Evolutionary conservation across 1,284 basidiomycete genomes (phyloP).

Genomic region (Naganishia sp.): DNA sequence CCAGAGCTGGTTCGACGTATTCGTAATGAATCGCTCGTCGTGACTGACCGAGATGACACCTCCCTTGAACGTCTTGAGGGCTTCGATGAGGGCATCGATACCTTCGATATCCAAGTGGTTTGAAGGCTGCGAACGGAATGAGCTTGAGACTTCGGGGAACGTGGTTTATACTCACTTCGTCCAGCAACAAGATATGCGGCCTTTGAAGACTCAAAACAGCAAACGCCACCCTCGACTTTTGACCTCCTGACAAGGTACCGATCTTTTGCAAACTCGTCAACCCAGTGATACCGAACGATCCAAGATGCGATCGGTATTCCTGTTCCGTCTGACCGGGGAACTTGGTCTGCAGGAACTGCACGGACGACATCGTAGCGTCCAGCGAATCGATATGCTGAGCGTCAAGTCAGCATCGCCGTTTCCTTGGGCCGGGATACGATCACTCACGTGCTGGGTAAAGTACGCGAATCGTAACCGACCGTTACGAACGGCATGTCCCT

Average conservation of each 20-base stretch:
- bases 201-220: constrained; percentile 83
- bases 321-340: constrained; percentile 96
- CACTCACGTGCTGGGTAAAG: constrained; percentile 79
- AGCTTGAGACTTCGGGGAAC: not conserved
- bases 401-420: not conserved
- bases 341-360: constrained; percentile 85
- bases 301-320: constrained; percentile 91
- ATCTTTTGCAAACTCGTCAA: constrained; percentile 73
- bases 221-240: constrained; percentile 96
- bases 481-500: constrained; percentile 85
- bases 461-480: constrained; percentile 87
- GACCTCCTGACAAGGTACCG: constrained; percentile 71
- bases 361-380: constrained; percentile 78
- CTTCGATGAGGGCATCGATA: constrained; percentile 91
- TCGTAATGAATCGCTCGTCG: constrained; percentile 90
- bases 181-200: constrained; percentile 84
- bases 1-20: constrained; percentile 56
- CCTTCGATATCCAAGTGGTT: constrained; percentile 98
- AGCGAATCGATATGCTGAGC: constrained; percentile 84
- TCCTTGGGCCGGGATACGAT: not conserved
- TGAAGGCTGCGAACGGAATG: constrained; percentile 66
- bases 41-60: constrained; percentile 66
- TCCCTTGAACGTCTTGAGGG: constrained; percentile 89
- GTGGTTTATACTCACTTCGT: constrained; percentile 66
- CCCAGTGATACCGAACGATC: constrained; percentile 98